These are phyloP conservation scores for Cladorrhinum sp. DNA, from an alignment of 2,329 filamentous ascomycete species.

Conservation along the genomic window DNA sequence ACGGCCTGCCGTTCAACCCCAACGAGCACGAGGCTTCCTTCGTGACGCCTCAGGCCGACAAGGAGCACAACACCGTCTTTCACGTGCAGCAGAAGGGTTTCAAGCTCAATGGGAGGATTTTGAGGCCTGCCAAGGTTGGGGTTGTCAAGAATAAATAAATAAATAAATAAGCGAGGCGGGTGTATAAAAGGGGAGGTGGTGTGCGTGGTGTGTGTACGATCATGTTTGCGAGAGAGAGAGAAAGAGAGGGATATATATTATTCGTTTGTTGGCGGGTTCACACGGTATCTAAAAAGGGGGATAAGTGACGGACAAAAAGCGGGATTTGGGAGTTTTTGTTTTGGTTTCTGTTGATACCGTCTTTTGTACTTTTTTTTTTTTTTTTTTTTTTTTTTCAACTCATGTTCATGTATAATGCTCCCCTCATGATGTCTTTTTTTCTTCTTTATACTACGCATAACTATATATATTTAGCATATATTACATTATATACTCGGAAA, in stretches of 20 bases:
- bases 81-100: constrained; percentile 95
- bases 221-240: neutral
- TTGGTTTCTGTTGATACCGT: neutral
- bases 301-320: neutral
- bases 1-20: constrained; percentile 86
- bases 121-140: constrained; percentile 92
- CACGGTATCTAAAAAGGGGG: neutral
- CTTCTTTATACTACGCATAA: constrained; percentile 12
- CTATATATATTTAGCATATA: constrained; percentile 18
- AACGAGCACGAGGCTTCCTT: constrained; percentile 97
- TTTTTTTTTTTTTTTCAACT: no score
- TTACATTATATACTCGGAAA: neutral
- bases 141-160: constrained; percentile 46
- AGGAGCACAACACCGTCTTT: constrained; percentile 89
- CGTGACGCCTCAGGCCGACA: constrained; percentile 80
- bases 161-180: neutral
- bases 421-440: constrained; percentile 25
- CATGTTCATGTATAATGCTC: constrained; percentile 27
- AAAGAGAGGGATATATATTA: no score
- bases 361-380: constrained; percentile 8
- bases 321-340: constrained; percentile 11
- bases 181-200: neutral
- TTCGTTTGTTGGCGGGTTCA: neutral
- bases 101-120: constrained; percentile 81
- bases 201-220: neutral